phyloP scores from a whole-genome alignment of 2,329 filamentous ascomycete genomes.

The Lachnellula occidentalis region DNA sequence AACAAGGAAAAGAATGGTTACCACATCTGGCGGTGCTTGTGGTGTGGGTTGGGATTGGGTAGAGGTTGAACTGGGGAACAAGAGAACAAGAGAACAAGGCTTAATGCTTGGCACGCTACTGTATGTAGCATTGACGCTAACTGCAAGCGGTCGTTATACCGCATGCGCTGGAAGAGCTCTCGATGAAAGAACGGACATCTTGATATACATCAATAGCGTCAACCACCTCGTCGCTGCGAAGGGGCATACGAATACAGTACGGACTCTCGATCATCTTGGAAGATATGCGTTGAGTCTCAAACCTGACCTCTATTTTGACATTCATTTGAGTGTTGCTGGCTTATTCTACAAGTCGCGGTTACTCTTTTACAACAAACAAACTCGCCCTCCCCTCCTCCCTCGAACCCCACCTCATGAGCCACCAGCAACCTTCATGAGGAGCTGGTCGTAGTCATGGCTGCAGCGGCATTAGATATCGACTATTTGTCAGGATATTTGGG shows the following conservation, averaged over 20 bases:
- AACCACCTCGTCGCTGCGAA: background rate
- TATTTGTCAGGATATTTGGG: constrained; percentile 69
- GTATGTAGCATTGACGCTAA: too few relatives aligned
- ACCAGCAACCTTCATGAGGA: constrained; percentile 20
- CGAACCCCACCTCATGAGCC: background rate
- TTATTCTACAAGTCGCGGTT: background rate
- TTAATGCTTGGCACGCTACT: background rate
- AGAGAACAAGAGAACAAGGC: background rate
- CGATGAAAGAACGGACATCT: too few relatives aligned
- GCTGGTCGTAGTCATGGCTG: constrained; percentile 46
- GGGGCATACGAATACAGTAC: background rate
- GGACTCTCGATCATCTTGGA: background rate
- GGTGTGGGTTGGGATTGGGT: background rate
- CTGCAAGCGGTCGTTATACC: too few relatives aligned
- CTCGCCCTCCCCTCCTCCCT: background rate
- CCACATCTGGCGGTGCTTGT: background rate
- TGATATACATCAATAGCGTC: background rate
- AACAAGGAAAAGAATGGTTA: background rate
- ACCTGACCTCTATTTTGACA: background rate
- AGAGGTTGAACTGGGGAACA: background rate
- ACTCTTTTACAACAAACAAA: background rate
- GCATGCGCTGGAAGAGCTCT: too few relatives aligned
- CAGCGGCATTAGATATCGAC: constrained; percentile 58
- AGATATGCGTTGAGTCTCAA: constrained; percentile 3
- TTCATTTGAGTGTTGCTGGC: background rate